Evolutionary conservation across 805 yeast genomes (phyloP), one percentile per base, ranked within the genome.

Genomic region (Pichia insulana): DNA sequence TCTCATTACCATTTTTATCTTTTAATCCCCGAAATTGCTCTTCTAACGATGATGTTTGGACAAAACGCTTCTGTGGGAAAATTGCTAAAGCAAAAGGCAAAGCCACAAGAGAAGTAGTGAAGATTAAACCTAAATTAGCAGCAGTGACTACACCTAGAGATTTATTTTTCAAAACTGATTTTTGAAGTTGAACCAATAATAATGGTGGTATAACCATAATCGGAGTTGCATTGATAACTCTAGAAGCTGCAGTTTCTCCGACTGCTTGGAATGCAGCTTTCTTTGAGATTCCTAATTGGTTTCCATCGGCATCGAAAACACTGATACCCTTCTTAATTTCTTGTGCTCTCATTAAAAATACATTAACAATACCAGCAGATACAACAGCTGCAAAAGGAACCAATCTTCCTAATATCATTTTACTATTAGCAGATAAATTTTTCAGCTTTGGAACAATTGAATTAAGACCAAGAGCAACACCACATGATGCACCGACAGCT

Each of bases 331-430:
- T 83, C 53, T 78, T 78, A 57, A 92, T 80, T 64, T 92, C 99
- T 62, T 89, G 94, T 44, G 90, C 78, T 67, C 99, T 78, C 98
- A 92, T 92, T 46, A 94, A 72, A 56, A 86, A 87, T n/a, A 92
- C 96, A 53, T 92, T 92, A 32, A 88, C 95, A 28, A 92, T 71
- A 58, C 98, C 97, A 1, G 99, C 99, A 40, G 92, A 80, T 1
- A 89, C 97, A 30, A 92, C 99, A 2, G 99, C 99, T 0, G 97
- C 97, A 67, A 92, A 92, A 7, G 99, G 99, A 11, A 92, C 95
- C 44, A 92, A 70, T 51, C 99, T 80, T 34, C 89, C 81, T 43
- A 92, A 64, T 26, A 89, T 70, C 52, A 81, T 64, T 56, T 70
- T 78, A 2, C 97, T 77, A 45, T 68, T 68, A 2, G 95, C 79